Base-by-base conservation (phyloP, 2,329 filamentous ascomycete genomes). In the Fusarium sp. region DNA sequence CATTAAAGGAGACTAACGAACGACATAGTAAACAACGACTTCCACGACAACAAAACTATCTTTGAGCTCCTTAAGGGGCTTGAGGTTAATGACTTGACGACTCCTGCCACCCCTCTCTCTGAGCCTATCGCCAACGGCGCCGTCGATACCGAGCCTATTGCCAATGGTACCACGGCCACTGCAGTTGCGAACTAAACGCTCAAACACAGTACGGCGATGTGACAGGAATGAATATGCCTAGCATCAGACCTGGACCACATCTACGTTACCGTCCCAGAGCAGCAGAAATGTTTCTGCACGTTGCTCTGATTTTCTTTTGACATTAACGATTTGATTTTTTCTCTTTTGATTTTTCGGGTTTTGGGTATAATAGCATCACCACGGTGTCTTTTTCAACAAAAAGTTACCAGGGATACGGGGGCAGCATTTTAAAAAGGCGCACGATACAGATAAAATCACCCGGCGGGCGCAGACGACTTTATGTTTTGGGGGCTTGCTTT, bases 21-120 rank as follows among this genome's bases (percentile, higher is more conserved):
- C 28, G 34, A 21, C 41, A 21, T 71, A 94, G 96, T 99, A 28
- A 94, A 99, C 84, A 99, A 99, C 77, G 94, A 99, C 79, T 99
- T 99, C 89, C 93, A 97, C 79, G 87, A 93, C 74, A 89, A 89
- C 58, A 86, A 89, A 55, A 90, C 90, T 58, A 92, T 99, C 72
- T 98, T 97, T 79, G 88, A 92, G 47, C 85, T 98, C 27, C 96
- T 99, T 78, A 88, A 94, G 18, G 93, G 89, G 25, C 85, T 99
- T 5, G 79, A 87, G 65, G 89, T 93, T n/a, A 82, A 88, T 47
- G 87, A 90, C 66, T 82, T 94, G 51, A 87, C 92, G 68, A 78
- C 70, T 57, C 72, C 75, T 13, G 67, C 72, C 34, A 62, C 73
- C 66, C 58, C 72, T 56, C 74, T 78, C 55, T 72, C 78, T 37